Conservation (phyloP, 1,284 basidiomycete genomes). For the Mycena citricolor region DNA sequence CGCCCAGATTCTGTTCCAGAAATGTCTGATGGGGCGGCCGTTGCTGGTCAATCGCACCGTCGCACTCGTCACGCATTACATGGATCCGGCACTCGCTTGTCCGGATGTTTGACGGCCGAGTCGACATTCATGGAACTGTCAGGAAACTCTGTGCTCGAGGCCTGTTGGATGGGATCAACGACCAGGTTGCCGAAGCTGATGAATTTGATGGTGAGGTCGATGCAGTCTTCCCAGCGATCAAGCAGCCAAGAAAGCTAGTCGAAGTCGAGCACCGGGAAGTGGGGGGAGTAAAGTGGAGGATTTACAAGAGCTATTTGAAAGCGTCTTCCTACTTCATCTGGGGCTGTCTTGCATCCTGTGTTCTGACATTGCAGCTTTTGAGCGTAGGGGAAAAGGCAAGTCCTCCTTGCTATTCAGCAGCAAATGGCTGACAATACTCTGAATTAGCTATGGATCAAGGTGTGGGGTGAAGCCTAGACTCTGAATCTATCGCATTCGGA, state of each 20-base stretch:
- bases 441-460: slow-evolving; percentile 77
- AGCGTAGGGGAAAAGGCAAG: slow-evolving; percentile 57
- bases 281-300: slow-evolving; percentile 76
- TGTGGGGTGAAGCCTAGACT: slow-evolving; percentile 31
- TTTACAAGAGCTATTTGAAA: slow-evolving; percentile 77
- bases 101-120: slow-evolving; percentile 21
- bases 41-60: too few relatives aligned
- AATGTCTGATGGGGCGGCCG: too few relatives aligned
- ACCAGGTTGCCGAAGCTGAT: slow-evolving; percentile 36
- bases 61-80: too few relatives aligned
- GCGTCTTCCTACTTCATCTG: slow-evolving; percentile 71
- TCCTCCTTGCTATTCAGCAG: slow-evolving; percentile 47
- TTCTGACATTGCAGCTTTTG: slow-evolving; percentile 49
- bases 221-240: too few relatives aligned
- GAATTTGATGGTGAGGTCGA: not conserved
- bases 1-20: too few relatives aligned
- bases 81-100: too few relatives aligned
- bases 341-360: slow-evolving; percentile 48
- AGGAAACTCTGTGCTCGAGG: slow-evolving; percentile 33
- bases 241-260: slow-evolving; percentile 64
- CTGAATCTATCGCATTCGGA: too few relatives aligned
- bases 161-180: slow-evolving; percentile 55
- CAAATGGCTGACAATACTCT: slow-evolving; percentile 55
- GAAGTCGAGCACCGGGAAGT: slow-evolving; percentile 71
- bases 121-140: slow-evolving; percentile 17